A percentile compares a stretch with the other conserved stretches of the same genome.
Conservation (phyloP, 179 eudicot species). For the Gypsophila paniculata region DNA sequence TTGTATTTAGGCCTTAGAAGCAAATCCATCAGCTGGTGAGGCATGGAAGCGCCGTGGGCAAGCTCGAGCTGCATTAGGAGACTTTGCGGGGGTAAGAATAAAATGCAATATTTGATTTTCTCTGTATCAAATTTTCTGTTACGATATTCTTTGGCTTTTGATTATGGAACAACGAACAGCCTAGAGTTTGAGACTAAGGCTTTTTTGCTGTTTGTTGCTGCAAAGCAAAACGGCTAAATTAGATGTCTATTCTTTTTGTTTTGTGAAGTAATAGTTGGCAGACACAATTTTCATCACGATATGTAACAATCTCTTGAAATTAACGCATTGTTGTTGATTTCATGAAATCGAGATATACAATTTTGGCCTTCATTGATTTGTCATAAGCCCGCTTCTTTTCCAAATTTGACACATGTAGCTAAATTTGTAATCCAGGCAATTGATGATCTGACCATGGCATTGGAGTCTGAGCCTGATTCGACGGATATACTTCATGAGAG, state of each 20-base stretch:
- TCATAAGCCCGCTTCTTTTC: not conserved
- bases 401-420: constrained; percentile 14
- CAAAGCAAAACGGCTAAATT: too few relatives aligned
- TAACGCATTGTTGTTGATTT: not conserved
- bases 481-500: constrained; percentile 93
- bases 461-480: constrained; percentile 84
- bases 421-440: constrained; percentile 58
- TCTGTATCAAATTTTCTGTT: not conserved
- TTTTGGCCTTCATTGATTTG: not conserved
- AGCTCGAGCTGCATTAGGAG: constrained; percentile 96
- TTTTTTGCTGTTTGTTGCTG: too few relatives aligned
- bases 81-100: constrained; percentile 64
- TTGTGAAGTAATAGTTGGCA: not conserved
- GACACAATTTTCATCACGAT: not conserved
- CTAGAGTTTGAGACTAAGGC: not conserved
- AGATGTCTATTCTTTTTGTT: not conserved
- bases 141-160: not conserved
- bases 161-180: not conserved
- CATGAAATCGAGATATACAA: not conserved
- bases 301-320: not conserved
- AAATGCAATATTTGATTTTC: not conserved
- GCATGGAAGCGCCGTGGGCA: constrained; percentile 99
- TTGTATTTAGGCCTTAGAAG: constrained; percentile 62
- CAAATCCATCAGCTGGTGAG: constrained; percentile 88
- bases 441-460: constrained; percentile 81